Percentiles rank a stretch among this genome's conserved stretches.
Evolutionary conservation across 2,329 filamentous ascomycete species (phyloP).

Genomic region (Clarireedia hainanense): DNA sequence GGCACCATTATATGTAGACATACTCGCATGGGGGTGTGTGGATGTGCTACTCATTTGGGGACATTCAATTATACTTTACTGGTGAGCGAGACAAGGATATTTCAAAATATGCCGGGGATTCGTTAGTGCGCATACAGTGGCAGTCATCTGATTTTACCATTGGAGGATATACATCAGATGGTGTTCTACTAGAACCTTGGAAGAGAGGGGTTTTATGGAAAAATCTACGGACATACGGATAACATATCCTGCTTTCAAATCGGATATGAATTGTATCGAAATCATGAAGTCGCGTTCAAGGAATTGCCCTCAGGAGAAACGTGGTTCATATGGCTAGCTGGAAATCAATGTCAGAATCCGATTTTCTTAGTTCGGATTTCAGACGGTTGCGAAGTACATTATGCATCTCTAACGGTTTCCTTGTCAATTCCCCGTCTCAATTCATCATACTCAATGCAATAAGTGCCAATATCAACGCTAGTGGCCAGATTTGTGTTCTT

Average conservation of each 20-base stretch:
- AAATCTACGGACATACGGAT: not conserved
- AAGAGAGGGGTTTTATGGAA: constrained; percentile 4
- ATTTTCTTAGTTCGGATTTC: not conserved
- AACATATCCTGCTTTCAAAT: not conserved
- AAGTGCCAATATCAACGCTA: not conserved
- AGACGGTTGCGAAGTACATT: too few relatives aligned
- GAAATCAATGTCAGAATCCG: not conserved
- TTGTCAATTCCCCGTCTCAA: not conserved
- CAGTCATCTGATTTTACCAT: constrained; percentile 7
- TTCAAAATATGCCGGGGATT: not conserved
- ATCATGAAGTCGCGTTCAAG: not conserved
- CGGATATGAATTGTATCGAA: not conserved
- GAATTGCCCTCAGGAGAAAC: too few relatives aligned
- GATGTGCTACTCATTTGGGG: not conserved
- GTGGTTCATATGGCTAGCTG: too few relatives aligned
- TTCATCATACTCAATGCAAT: not conserved
- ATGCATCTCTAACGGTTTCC: not conserved
- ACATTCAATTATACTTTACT: constrained; percentile 1
- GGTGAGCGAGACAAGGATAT: not conserved
- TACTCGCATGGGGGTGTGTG: constrained; percentile 7
- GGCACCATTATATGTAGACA: constrained; percentile 1
- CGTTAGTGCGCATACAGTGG: constrained; percentile 9
- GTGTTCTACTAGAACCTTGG: not conserved
- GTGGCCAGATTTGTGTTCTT: not conserved
- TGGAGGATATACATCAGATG: constrained; percentile 4